phyloP scores from a whole-genome alignment of 2,329 filamentous ascomycete genomes.

The Fusarium buxicola region DNA sequence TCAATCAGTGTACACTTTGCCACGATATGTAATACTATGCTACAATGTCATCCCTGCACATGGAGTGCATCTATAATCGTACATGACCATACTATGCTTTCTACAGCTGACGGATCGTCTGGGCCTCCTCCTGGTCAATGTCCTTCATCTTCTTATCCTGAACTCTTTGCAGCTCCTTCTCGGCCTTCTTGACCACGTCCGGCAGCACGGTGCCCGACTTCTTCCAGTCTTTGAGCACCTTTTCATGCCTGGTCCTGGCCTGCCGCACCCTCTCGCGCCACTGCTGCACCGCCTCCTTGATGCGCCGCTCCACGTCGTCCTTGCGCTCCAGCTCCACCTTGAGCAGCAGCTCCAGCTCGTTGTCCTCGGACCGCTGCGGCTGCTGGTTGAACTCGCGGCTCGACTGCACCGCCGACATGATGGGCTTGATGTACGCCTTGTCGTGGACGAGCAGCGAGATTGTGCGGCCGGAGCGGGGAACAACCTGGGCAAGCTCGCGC shows the following conservation, averaged over 20 bases:
- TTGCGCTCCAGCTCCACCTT: slow-evolving; percentile 64
- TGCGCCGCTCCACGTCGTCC: slow-evolving; percentile 58
- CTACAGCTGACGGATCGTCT: slow-evolving; percentile 57
- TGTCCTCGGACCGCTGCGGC: slow-evolving; percentile 68
- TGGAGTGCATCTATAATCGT: slow-evolving; percentile 18
- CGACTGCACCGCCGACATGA: slow-evolving; percentile 66
- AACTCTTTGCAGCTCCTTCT: slow-evolving; percentile 60
- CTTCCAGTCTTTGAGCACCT: slow-evolving; percentile 62
- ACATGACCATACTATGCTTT: not conserved
- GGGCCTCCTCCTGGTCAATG: slow-evolving; percentile 63
- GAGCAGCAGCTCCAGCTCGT: slow-evolving; percentile 68
- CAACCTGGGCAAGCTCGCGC: slow-evolving; percentile 66
- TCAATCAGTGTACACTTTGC: slow-evolving; percentile 45
- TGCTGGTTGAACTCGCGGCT: slow-evolving; percentile 70
- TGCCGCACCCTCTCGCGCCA: slow-evolving; percentile 64
- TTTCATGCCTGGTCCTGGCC: slow-evolving; percentile 61
- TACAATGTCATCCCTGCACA: slow-evolving; percentile 44
- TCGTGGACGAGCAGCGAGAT: slow-evolving; percentile 58
- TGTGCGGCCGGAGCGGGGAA: slow-evolving; percentile 58
- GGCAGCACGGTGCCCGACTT: slow-evolving; percentile 57
- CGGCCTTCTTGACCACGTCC: slow-evolving; percentile 62
- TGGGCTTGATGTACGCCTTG: slow-evolving; percentile 61
- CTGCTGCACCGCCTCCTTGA: slow-evolving; percentile 59
- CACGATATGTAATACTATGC: slow-evolving; percentile 46
- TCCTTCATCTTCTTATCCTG: slow-evolving; percentile 66